phyloP scores from a whole-genome alignment of 345 rosid species.

The Turnera subulata region DNA sequence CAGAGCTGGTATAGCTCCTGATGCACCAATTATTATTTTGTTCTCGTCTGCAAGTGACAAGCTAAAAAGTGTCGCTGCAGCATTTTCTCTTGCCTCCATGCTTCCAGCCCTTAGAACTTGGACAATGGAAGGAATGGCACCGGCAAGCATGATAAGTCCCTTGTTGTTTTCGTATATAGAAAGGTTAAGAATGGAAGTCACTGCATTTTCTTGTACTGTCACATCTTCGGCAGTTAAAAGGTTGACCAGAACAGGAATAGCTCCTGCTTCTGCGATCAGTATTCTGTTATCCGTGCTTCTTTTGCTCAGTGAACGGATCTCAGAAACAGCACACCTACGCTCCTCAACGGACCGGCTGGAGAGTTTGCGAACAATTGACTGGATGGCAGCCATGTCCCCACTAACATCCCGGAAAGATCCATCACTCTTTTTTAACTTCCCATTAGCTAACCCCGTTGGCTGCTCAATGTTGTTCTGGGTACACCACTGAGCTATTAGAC shows the following conservation, averaged over 20 bases:
- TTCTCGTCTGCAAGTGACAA: slow-evolving; percentile 84
- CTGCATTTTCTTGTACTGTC: slow-evolving; percentile 67
- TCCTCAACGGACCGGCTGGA: slow-evolving; percentile 53
- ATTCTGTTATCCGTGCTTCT: slow-evolving; percentile 84
- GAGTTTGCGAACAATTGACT: slow-evolving; percentile 62
- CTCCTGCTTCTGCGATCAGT: slow-evolving; percentile 81
- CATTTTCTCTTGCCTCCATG: slow-evolving; percentile 87
- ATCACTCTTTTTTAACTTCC: slow-evolving; percentile 52
- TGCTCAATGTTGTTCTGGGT: slow-evolving; percentile 66
- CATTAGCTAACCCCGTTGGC: slow-evolving; percentile 49
- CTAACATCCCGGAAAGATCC: slow-evolving; percentile 65
- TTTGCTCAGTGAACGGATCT: slow-evolving; percentile 72
- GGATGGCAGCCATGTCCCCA: slow-evolving; percentile 63
- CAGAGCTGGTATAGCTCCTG: slow-evolving; percentile 79
- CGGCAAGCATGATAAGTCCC: slow-evolving; percentile 75
- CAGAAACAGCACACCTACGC: slow-evolving; percentile 58
- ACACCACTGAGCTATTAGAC: slow-evolving; percentile 85
- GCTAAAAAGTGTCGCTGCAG: slow-evolving; percentile 94
- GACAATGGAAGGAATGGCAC: slow-evolving; percentile 79
- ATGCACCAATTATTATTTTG: slow-evolving; percentile 84
- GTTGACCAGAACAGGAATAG: slow-evolving; percentile 66
- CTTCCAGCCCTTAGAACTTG: slow-evolving; percentile 82
- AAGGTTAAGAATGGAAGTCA: slow-evolving; percentile 85
- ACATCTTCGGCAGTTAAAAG: slow-evolving; percentile 58
- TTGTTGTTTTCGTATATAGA: slow-evolving; percentile 81